Conservation (phyloP, 2,329 filamentous ascomycete genomes). For the Ascochyta viciae-villosae region DNA sequence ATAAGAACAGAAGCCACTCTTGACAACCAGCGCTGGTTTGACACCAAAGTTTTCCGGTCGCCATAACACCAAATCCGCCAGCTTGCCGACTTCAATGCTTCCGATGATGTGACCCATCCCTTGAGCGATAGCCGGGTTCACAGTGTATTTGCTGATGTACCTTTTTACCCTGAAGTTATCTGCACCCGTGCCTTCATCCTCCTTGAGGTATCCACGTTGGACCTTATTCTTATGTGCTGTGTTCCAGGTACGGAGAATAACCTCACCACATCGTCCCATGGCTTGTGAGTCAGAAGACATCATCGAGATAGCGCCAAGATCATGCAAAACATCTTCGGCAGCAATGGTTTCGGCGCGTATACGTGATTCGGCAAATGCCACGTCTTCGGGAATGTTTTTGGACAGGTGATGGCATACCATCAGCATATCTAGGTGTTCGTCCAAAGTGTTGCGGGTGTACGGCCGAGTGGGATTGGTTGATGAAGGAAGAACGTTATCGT, state of each 20-base stretch:
- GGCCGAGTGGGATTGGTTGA: slow-evolving; percentile 93
- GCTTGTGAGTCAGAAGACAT: slow-evolving; percentile 96
- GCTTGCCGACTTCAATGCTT: slow-evolving; percentile 85
- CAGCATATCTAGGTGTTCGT: slow-evolving; percentile 97
- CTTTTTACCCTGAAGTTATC: slow-evolving; percentile 94
- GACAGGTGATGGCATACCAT: slow-evolving; percentile 98
- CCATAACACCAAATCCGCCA: slow-evolving; percentile 91
- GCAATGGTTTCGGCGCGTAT: slow-evolving; percentile 97
- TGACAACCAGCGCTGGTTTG: slow-evolving; percentile 82
- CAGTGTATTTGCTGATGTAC: slow-evolving; percentile 94
- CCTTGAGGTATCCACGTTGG: slow-evolving; percentile 76
- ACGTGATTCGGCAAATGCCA: slow-evolving; percentile 91
- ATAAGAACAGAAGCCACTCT: slow-evolving; percentile 85
- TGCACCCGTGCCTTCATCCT: slow-evolving; percentile 79
- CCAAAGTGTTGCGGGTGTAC: slow-evolving; percentile 88
- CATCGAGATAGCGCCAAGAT: slow-evolving; percentile 95
- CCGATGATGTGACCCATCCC: slow-evolving; percentile 89
- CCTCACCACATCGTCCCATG: slow-evolving; percentile 95
- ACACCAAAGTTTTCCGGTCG: slow-evolving; percentile 83
- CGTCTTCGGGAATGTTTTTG: slow-evolving; percentile 92
- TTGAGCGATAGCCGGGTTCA: slow-evolving; percentile 91
- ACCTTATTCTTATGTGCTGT: slow-evolving; percentile 96
- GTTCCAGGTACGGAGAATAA: slow-evolving; percentile 92
- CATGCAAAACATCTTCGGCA: slow-evolving; percentile 93
- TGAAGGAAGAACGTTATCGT: slow-evolving; percentile 84